Evolutionary conservation across 345 rosid species (phyloP).

Genomic region (Schrenkiella parvula): DNA sequence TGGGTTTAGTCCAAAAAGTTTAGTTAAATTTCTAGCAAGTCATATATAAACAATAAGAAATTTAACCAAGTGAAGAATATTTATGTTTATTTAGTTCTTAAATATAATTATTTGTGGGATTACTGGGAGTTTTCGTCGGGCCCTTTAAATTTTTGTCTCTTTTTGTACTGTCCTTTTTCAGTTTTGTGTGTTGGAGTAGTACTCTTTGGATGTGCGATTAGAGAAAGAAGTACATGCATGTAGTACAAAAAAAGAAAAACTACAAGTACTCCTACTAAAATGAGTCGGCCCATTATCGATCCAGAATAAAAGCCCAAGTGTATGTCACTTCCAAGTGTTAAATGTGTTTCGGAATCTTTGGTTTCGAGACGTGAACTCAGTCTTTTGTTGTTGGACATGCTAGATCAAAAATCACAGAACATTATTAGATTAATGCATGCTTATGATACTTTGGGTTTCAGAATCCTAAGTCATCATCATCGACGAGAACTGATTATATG

Average conservation of each 20-base stretch:
- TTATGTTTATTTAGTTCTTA: no score
- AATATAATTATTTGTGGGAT: no score
- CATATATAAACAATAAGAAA: neutral
- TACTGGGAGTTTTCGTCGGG: no score
- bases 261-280: neutral
- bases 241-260: slow-evolving; percentile 24
- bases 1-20: no score
- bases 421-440: no score
- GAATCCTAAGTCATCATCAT: no score
- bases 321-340: neutral
- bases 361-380: no score
- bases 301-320: neutral
- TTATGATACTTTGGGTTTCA: no score
- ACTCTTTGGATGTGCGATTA: slow-evolving; percentile 19
- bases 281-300: neutral
- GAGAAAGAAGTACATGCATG: slow-evolving; percentile 28
- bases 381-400: no score
- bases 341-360: no score
- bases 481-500: no score
- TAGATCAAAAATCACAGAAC: no score
- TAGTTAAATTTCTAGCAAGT: neutral
- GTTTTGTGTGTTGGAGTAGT: slow-evolving; percentile 24
- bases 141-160: neutral
- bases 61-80: neutral
- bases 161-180: neutral